phyloP scores from a whole-genome alignment of 768 basidiomycete species.

The Leccinum imitatum region DNA sequence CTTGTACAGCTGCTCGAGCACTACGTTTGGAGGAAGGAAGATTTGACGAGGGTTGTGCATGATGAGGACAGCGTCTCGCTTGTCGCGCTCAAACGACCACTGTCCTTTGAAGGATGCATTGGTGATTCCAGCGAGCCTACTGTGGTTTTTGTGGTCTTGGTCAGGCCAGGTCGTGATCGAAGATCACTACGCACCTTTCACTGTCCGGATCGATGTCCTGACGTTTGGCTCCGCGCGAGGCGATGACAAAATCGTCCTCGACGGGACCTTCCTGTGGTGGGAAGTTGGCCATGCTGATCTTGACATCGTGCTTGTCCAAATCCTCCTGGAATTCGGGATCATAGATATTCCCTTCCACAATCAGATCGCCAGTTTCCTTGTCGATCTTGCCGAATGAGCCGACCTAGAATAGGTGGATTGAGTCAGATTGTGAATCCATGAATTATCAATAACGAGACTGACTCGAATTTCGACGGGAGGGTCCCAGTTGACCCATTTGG shows the following conservation, averaged over 20 bases:
- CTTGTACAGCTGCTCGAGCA: constrained; percentile 29
- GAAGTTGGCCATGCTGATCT: constrained; percentile 17
- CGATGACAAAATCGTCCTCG: constrained; percentile 28
- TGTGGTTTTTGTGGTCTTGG: background rate
- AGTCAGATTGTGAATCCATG: background rate
- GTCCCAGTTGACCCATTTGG: constrained; percentile 41
- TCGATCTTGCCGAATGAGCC: constrained; percentile 38
- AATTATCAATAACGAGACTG: background rate
- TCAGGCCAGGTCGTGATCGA: background rate
- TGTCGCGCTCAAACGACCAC: constrained; percentile 30
- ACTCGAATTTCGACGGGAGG: constrained; percentile 30
- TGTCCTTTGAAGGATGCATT: constrained; percentile 32
- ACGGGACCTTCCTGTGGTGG: constrained; percentile 16
- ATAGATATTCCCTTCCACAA: constrained; percentile 37
- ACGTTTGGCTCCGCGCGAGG: constrained; percentile 19
- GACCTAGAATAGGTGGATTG: constrained; percentile 21
- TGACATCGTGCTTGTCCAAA: constrained; percentile 13
- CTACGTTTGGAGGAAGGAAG: constrained; percentile 19
- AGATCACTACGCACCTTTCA: constrained; percentile 17
- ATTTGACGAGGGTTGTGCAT: constrained; percentile 30
- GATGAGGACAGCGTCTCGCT: constrained; percentile 33
- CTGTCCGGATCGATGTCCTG: constrained; percentile 14
- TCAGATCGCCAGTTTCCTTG: constrained; percentile 31
- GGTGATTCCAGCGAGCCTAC: constrained; percentile 18
- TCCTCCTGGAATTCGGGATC: constrained; percentile 22